Conservation (phyloP, 2,329 filamentous ascomycete genomes). For the Fusarium sp. region DNA sequence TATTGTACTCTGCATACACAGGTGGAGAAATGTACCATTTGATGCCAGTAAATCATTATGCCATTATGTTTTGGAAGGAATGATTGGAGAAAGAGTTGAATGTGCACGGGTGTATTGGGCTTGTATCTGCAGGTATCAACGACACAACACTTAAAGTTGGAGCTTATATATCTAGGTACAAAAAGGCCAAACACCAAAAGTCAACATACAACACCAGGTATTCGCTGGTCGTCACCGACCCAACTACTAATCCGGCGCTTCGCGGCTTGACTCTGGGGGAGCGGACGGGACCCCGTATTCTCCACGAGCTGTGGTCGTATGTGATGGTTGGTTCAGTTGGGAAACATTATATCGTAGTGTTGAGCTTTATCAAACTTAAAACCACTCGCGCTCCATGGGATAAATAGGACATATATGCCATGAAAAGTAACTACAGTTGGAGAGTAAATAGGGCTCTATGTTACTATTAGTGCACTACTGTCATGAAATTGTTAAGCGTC, state of each 20-base stretch:
- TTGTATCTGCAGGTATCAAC: background rate
- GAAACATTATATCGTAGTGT: too few species aligned
- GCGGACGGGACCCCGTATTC: constrained; percentile 42
- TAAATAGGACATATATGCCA: too few species aligned
- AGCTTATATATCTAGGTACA: background rate
- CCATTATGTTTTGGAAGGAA: constrained; percentile 1
- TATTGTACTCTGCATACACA: constrained; percentile 52
- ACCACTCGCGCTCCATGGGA: too few species aligned
- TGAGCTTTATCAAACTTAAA: too few species aligned
- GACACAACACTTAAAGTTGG: background rate
- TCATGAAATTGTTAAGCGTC: too few species aligned
- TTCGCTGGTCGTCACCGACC: constrained; percentile 43
- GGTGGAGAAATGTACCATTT: constrained; percentile 49
- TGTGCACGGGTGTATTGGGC: background rate
- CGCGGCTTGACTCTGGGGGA: constrained; percentile 40
- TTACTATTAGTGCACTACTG: too few species aligned
- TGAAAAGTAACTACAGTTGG: too few species aligned
- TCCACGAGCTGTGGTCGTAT: too few species aligned
- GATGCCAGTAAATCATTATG: constrained; percentile 31
- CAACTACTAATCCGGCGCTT: constrained; percentile 47
- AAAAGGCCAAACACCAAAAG: constrained; percentile 10
- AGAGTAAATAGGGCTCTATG: too few species aligned
- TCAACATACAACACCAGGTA: constrained; percentile 45
- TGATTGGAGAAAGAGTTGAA: constrained; percentile 2
- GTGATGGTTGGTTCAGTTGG: too few species aligned